A percentile compares a stretch with the other conserved stretches of the same genome.
Evolutionary conservation across 129 eudicot genomes (phyloP).

Genomic region (Logfia minima): DNA sequence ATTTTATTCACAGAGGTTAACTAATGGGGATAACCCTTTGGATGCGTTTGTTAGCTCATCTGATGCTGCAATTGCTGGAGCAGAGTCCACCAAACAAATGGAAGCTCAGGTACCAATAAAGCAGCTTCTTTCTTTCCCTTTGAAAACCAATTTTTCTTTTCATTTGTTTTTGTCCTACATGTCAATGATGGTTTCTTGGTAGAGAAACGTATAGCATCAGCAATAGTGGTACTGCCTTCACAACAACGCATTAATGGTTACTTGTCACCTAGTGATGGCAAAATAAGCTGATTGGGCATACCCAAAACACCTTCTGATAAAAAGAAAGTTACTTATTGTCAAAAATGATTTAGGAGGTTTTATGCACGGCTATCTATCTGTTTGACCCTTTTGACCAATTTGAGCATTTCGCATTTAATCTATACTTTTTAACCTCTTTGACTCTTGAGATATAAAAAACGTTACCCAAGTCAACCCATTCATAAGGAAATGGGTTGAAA

Average conservation of each 20-base stretch:
- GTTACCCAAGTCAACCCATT: not conserved
- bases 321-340: too few relatives aligned
- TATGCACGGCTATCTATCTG: not conserved
- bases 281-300: too few relatives aligned
- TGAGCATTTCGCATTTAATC: not conserved
- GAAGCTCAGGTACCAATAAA: constrained; percentile 65
- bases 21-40: constrained; percentile 69
- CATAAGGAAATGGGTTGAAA: not conserved
- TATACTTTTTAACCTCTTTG: not conserved
- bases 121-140: constrained; percentile 6
- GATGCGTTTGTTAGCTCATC: constrained; percentile 78
- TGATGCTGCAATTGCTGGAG: constrained; percentile 86
- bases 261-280: too few relatives aligned
- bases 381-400: too few relatives aligned
- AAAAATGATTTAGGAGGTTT: not conserved
- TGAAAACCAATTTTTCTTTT: not conserved
- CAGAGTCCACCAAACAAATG: constrained; percentile 85
- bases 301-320: too few relatives aligned
- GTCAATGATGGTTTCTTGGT: not conserved
- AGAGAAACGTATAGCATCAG: not conserved
- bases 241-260: too few relatives aligned
- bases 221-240: too few relatives aligned
- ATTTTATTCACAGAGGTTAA: constrained; percentile 55
- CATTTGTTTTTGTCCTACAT: not conserved
- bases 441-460: not conserved